Base-by-base conservation (phyloP, 1,284 basidiomycete genomes). In the Mycosarcoma mackinlayi region DNA sequence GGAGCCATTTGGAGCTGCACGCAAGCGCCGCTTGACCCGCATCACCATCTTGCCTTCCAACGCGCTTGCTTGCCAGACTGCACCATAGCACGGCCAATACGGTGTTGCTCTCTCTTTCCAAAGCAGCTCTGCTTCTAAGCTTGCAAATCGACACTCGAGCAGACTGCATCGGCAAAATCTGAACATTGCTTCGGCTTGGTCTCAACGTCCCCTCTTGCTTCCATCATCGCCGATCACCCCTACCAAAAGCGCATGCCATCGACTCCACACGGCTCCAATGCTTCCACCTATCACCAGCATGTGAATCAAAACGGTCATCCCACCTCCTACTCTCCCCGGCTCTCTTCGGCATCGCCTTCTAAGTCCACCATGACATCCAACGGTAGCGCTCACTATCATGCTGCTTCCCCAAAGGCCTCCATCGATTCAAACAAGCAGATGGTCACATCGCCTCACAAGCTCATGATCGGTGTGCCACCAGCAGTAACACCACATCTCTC, bases 401-500 rank as follows among this genome's bases (percentile, higher is more conserved):
- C 51, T 27, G 25, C 49, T 18, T 47, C 57, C 16, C 44, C 48
- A 25, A 27, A 38, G 7, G 41, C 35, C 38, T 24, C 47, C 24
- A 4, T 52, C 44, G 54, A 56, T 31, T 48, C 48, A 21, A 18
- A 23, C 45, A 56, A 64, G 34, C 44, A 53, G 4, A 27, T 48
- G 30, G 34, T 54, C n/a, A 21, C 53, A 4, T 70, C 67, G 16
- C 61, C 62, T 14, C 62, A 62, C 46, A 71, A 62, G 30, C 62
- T 71, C 54, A 71, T 65, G 62, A 71, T 71, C 6, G 68, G 68
- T 23, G 54, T 71, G 0, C 68, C 68, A 25, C 68, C 68, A 44
- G 68, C 68, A 16, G 25, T 55, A 7, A 71, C 65, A 25, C 65
- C 65, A 40, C 55, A 48, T 18, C 35, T 21, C 2, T 18, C 51